Evolutionary conservation across 352 stramenopile genomes (phyloP), one percentile per base, ranked within the genome.

Genomic region (Globisporangium lucens): DNA sequence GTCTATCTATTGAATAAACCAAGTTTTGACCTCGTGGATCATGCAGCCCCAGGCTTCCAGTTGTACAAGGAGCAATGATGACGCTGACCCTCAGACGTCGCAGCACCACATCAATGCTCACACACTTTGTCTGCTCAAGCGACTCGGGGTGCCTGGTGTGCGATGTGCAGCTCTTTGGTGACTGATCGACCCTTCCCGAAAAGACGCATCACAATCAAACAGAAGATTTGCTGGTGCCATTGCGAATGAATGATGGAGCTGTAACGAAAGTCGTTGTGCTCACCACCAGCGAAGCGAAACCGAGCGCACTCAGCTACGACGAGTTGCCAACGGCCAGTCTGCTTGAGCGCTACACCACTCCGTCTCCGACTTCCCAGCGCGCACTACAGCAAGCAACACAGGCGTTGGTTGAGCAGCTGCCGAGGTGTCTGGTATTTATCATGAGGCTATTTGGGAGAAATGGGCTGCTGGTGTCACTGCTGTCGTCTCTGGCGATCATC

Each of bases 1-100:
- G 24, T 29, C 29, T 65, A 65, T 65, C 60, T 65, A 65, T 65
- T 65, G 24, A 65, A 58, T 43, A 53, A 38, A 63, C 38, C 10
- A 53, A 53, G 35, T 63, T 53, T 63, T 63, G 58, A 41, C 60
- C 27, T 35, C 46, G 35, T 65, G 46, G 17, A 12, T 27, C 17
- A 3, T 41, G 9, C 20, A 47, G 33, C 30, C 8, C 58, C 24
- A 64, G 58, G 10, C 41, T 55, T 41, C 1, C 38, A 41, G 41
- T 41, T 61, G 29, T 35, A 22, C 13, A 33, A 33, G 30, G 30
- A 33, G 30, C 30, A 33, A 33, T 33, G 30, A 33, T 33, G 30
- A 33, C 30, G 30, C 30, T 33, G 30, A 6, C 6, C 30, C 5
- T 33, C 30, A 33, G 30, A 33, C 30, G 30, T 33, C 30, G 5